These are phyloP conservation scores for Rutidosis leptorrhynchoides DNA, from an alignment of 129 eudicot genomes.

Conservation along the genomic window DNA sequence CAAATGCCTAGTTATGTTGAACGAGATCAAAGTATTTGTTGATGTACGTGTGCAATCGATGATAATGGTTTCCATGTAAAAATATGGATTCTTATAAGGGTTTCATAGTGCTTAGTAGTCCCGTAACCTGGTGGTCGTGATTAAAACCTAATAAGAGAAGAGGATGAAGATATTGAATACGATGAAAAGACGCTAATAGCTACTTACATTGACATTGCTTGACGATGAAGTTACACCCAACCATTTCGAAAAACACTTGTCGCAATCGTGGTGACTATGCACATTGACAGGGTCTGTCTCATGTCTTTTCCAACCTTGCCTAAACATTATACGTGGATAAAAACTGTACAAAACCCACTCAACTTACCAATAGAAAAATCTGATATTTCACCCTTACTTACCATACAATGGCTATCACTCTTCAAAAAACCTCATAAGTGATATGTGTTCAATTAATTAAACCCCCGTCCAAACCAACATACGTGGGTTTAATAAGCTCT, in stretches of 20 bases:
- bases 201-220: not conserved
- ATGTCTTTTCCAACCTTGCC: too few species aligned
- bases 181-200: not conserved
- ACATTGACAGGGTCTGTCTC: too few species aligned
- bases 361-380: not conserved
- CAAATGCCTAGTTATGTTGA: not conserved
- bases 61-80: not conserved
- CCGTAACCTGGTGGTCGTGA: too few species aligned
- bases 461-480: conserved; percentile 9
- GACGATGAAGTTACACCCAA: not conserved
- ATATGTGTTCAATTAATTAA: conserved; percentile 4
- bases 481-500: not conserved
- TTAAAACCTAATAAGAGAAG: not conserved
- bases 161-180: not conserved
- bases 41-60: not conserved
- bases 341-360: conserved; percentile 1
- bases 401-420: too few species aligned
- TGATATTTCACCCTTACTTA: not conserved
- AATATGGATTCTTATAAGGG: not conserved
- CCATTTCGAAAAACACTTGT: too few species aligned
- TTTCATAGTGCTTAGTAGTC: not conserved
- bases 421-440: not conserved
- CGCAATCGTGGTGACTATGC: not conserved
- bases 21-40: not conserved
- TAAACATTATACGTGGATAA: not conserved